Conservation (phyloP, 805 yeast genomes). For the Candida hungchunana region DNA sequence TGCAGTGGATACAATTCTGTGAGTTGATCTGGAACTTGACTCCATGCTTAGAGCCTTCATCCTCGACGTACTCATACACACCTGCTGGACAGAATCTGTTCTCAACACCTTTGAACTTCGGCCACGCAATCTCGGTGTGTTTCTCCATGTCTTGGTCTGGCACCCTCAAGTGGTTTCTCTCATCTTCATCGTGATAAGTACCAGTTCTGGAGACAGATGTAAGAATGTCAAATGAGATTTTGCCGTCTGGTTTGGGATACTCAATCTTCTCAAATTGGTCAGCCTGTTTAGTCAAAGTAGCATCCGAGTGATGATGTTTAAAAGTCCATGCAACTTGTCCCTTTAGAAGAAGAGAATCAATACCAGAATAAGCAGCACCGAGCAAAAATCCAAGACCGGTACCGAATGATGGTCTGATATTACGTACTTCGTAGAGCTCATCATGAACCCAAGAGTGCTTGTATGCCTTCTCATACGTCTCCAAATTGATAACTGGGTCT, state of each 20-base stretch:
- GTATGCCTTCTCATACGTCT: constrained; percentile 58
- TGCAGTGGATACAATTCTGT: constrained; percentile 97
- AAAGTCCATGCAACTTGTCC: constrained; percentile 92
- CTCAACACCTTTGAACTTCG: constrained; percentile 82
- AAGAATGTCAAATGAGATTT: constrained; percentile 81
- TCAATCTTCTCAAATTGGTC: constrained; percentile 62
- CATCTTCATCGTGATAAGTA: constrained; percentile 92
- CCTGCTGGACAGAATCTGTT: constrained; percentile 97
- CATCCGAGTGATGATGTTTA: constrained; percentile 62
- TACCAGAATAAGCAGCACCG: constrained; percentile 80
- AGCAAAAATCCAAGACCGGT: constrained; percentile 71
- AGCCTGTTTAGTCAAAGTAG: constrained; percentile 68
- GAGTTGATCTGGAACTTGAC: constrained; percentile 90
- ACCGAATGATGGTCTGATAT: constrained; percentile 88
- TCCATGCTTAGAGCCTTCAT: constrained; percentile 50
- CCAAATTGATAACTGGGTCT: constrained; percentile 46
- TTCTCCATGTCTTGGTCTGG: constrained; percentile 56
- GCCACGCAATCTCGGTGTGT: constrained; percentile 69
- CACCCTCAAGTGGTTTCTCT: constrained; percentile 79
- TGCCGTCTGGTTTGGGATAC: constrained; percentile 96
- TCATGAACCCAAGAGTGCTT: constrained; percentile 80
- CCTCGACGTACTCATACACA: constrained; percentile 85
- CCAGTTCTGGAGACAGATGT: constrained; percentile 98
- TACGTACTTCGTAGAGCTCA: constrained; percentile 81
- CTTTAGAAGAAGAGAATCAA: constrained; percentile 69